Conservation (phyloP, 2,329 filamentous ascomycete species). For the Talaromyces pinophilus region DNA sequence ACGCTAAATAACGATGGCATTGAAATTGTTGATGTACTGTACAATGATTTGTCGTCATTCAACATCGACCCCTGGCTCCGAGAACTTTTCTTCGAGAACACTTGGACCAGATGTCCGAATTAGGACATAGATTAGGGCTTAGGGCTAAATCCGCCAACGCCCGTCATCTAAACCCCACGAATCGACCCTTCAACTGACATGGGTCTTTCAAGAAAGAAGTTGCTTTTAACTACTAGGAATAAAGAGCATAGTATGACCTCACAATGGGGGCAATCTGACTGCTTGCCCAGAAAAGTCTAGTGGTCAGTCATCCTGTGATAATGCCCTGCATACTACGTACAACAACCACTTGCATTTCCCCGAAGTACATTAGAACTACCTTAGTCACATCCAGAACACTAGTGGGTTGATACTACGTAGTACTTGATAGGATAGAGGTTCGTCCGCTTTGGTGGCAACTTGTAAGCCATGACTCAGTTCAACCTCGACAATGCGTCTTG, state of each 20-base stretch:
- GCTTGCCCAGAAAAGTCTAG: background rate
- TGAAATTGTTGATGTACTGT: background rate
- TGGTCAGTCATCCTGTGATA: background rate
- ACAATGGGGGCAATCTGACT: background rate
- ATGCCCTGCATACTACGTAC: constrained; percentile 1
- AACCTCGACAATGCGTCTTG: background rate
- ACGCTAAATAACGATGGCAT: background rate
- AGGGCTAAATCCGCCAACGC: background rate
- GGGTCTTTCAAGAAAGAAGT: background rate
- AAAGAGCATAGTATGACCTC: background rate
- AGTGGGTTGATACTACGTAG: background rate
- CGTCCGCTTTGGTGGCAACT: background rate
- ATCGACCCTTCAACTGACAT: background rate
- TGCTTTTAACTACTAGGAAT: background rate
- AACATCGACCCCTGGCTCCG: background rate
- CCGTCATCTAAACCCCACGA: background rate
- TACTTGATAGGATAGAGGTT: background rate
- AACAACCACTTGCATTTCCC: constrained; percentile 1
- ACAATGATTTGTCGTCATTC: constrained; percentile 4
- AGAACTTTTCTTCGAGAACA: background rate
- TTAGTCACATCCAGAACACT: background rate
- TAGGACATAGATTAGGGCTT: background rate
- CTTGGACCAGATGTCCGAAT: background rate
- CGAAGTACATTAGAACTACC: background rate
- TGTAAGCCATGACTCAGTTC: background rate